Base-by-base conservation (phyloP, 2,329 filamentous ascomycete genomes). In the Stagonosporopsis vannaccii region DNA sequence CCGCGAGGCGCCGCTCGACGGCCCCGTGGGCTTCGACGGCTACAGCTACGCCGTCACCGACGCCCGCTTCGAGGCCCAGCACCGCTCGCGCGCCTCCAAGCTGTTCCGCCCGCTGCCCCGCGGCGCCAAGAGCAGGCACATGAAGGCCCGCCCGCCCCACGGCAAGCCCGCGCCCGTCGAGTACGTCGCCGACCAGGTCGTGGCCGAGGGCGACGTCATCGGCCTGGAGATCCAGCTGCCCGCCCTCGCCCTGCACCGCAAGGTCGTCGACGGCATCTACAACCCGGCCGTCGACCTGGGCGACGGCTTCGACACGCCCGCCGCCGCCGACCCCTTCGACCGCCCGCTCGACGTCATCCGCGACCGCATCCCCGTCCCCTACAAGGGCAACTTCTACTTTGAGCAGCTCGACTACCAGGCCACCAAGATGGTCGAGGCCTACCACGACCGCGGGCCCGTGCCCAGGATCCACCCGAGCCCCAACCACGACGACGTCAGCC, bases 1-100 rank as follows among this genome's bases (percentile, higher is more conserved):
- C 59, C 82, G 91, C 44, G 91, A 96, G 72, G 90, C 91, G 11
- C 90, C 90, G 0, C 78, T 95, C 1, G 92, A 96, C 75, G 90
- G 89, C 0, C 91, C 91, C 0, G 91, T 95, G 0, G 91, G 92
- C 1, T 95, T 92, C 65, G 91, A 96, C 71, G 90, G 90, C 37
- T 97, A 98, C 78, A 96, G 93, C 71, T 98, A 98, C 73, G 94
- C 91, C 41, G 86, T 98, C 54, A 90, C 93, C 39, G 95, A 99
- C 70, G 88, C 93, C 22, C 85, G 89, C 28, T 95, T 95, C 19
- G 92, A 98, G 74, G 94, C 94, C 59, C 90, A 97, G 49, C 92
- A 95, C 79, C 92, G 95, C 81, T 97, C 93, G 61, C 87, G 94
- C 44, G 92, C 93, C n/a, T 92, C 92, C 71, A 90, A 93, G 63